A percentile compares a stretch with the other conserved stretches of the same genome.
Evolutionary conservation across 495 filamentous ascomycete genomes (phyloP).

Genomic region (Pyrenula massariospora): DNA sequence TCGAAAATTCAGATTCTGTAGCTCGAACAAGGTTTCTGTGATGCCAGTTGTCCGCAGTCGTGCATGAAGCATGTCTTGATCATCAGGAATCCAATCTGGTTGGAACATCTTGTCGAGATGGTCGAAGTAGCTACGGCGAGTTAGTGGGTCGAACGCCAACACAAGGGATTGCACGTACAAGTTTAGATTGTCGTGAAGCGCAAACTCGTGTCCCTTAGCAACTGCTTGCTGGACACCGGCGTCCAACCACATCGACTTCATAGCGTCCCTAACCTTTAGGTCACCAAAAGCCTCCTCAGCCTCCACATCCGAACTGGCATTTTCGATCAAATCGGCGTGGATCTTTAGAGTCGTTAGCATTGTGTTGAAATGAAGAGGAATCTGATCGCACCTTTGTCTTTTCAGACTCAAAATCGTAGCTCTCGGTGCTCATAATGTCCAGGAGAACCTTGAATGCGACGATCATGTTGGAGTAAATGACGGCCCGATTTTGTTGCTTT

Average conservation of each 20-base stretch:
- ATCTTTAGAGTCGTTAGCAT: conserved; percentile 9
- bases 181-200: conserved; percentile 84
- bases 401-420: conserved; percentile 61
- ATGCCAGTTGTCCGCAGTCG: conserved; percentile 92
- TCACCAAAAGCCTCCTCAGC: conserved; percentile 59
- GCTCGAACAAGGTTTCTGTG: conserved; percentile 91
- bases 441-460: conserved; percentile 81
- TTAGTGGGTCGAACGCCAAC: neutral
- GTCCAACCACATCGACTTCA: conserved; percentile 79
- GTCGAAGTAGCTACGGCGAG: conserved; percentile 63
- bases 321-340: conserved; percentile 23
- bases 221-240: conserved; percentile 75
- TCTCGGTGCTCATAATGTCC: conserved; percentile 85
- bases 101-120: conserved; percentile 82
- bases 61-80: conserved; percentile 91
- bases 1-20: conserved; percentile 87
- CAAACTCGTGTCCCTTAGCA: conserved; percentile 86
- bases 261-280: conserved; percentile 56
- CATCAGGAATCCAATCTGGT: conserved; percentile 82
- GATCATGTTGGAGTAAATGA: conserved; percentile 88
- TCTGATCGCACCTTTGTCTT: conserved; percentile 60
- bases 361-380: neutral
- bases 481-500: conserved; percentile 82
- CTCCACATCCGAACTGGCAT: conserved; percentile 60
- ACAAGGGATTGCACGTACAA: conserved; percentile 53